Base-by-base conservation (phyloP, 306 rosid species). In the Quercus wislizeni region DNA sequence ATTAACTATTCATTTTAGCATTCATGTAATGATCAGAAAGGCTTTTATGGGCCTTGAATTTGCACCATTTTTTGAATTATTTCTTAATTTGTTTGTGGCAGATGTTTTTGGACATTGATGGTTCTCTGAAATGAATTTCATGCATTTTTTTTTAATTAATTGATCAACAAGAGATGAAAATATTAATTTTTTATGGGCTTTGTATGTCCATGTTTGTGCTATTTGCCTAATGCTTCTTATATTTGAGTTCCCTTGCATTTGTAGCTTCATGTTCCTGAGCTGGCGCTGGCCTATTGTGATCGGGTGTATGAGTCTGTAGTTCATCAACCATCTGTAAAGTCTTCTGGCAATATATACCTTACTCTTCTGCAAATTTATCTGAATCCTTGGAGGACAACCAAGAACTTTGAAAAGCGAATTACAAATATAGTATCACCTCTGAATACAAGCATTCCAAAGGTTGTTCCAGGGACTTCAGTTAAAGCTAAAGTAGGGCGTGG, bases 251-350 rank as follows among this genome's bases (percentile, higher is more conserved):
- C 59, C 75, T 83, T 73, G 71, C 71, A 73, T 80, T 81, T 87
- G 90, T 81, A 96, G 98, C 94, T 93, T 83, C 91, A 88, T 79
- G 87, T 84, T 84, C 93, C 99, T 68, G 98, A 90, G 83, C 78
- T 92, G 87, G 99, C 99, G 3, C 82, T 96, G 77, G 86, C 99
- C 73, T 90, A 93, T 77, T 96, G 98, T 78, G 99, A 96, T 83
- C 96, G 93, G 70, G 92, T 91, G 65, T 91, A 91, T 2, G 98
- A 96, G 59, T 87, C 89, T 35, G 55, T 76, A 15, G 80, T 51
- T 27, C 86, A 85, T 74, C 94, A 88, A 81, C 86, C 90, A 69
- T 83, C 99, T 77, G 81, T 82, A 87, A 91, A 82, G 88, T 78
- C 80, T 78, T 75, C 96, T 81, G 89, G 88, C 86, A 96, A 88